Conservation (phyloP, 2,329 filamentous ascomycete genomes). For the Lomentospora prolificans region DNA sequence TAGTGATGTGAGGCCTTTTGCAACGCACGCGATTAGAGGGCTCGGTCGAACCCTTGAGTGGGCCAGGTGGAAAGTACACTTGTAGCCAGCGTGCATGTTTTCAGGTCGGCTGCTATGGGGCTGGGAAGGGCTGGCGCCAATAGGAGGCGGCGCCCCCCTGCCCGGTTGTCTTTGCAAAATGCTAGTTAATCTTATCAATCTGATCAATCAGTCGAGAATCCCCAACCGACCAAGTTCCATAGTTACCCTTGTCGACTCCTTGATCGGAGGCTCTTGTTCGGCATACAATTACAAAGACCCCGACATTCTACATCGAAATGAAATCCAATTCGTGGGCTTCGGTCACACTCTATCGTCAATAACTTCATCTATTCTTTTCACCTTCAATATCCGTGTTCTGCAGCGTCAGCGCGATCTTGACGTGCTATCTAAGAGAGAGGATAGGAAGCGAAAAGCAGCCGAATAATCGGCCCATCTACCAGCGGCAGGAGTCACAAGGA, state of each 20-base stretch:
- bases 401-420: conserved; percentile 3
- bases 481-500: not conserved
- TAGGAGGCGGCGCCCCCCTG: not conserved
- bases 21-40: not conserved
- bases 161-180: not conserved
- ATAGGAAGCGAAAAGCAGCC: not conserved
- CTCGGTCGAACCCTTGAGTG: not conserved
- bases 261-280: conserved; percentile 3
- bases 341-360: not conserved
- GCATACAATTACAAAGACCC: not conserved
- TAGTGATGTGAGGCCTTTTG: not conserved
- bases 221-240: not conserved
- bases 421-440: not conserved
- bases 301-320: not conserved
- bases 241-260: not conserved
- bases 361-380: not conserved
- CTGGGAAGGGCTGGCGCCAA: not conserved
- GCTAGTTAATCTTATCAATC: conserved; percentile 35
- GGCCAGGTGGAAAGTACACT: not conserved
- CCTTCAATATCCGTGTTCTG: not conserved
- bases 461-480: not conserved
- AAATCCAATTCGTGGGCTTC: not conserved
- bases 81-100: not conserved
- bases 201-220: conserved; percentile 23
- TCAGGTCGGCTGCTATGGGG: conserved; percentile 2